A percentile compares a stretch with the other conserved stretches of the same genome.
phyloP scores from a whole-genome alignment of 2,329 filamentous ascomycete genomes.

The Periconia digitata region DNA sequence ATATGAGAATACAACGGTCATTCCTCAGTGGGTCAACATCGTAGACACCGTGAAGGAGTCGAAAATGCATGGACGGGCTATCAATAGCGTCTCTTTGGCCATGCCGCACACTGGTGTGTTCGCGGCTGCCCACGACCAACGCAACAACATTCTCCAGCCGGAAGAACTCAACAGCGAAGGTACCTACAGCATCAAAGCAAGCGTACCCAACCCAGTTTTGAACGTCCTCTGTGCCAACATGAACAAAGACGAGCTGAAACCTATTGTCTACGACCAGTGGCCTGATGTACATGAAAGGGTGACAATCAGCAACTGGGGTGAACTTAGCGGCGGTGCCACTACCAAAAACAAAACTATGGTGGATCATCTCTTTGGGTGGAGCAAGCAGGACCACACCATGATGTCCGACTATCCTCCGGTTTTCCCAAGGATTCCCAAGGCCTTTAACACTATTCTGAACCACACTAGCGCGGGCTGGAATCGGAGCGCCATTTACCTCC shows the following conservation, averaged over 20 bases:
- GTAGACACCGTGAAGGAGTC: constrained; percentile 57
- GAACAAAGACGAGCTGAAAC: constrained; percentile 59
- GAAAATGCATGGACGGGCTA: constrained; percentile 54
- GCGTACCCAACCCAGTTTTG: constrained; percentile 68
- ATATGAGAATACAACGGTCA: constrained; percentile 72
- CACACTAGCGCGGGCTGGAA: constrained; percentile 38
- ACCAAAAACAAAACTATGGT: constrained; percentile 52
- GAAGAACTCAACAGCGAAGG: constrained; percentile 62
- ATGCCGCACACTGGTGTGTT: constrained; percentile 75
- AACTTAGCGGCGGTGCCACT: constrained; percentile 22
- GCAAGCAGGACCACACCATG: constrained; percentile 57
- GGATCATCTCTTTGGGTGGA: constrained; percentile 73
- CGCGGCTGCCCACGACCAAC: constrained; percentile 60
- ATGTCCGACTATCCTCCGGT: constrained; percentile 46
- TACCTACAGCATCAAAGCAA: constrained; percentile 67
- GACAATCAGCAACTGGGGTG: constrained; percentile 25
- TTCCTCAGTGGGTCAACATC: constrained; percentile 68
- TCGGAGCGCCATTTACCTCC: constrained; percentile 64
- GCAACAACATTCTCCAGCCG: constrained; percentile 72
- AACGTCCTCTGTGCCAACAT: constrained; percentile 75
- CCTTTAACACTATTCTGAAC: constrained; percentile 63
- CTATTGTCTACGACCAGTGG: constrained; percentile 67
- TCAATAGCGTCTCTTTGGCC: constrained; percentile 77
- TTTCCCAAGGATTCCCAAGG: constrained; percentile 54
- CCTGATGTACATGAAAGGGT: constrained; percentile 46